Evolutionary conservation across 306 rosid species (phyloP).

Genomic region (Sechiopsis laciniata): DNA sequence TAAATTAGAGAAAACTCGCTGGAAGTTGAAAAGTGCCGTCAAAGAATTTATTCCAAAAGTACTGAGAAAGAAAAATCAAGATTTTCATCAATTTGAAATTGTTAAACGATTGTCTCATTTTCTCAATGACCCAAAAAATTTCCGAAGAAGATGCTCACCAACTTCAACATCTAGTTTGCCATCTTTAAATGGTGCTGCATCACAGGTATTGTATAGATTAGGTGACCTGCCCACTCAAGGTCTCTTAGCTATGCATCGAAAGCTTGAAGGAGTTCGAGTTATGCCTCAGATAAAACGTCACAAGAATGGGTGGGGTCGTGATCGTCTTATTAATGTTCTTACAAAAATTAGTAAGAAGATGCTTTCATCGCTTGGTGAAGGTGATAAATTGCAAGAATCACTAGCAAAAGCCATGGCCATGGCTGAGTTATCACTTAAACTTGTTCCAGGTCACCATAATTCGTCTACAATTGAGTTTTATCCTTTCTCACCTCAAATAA

Average conservation of each 20-base stretch:
- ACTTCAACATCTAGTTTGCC: conserved; percentile 28
- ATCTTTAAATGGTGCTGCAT: conserved; percentile 32
- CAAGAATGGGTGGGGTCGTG: conserved; percentile 42
- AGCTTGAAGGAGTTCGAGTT: conserved; percentile 42
- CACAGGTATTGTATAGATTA: conserved; percentile 39
- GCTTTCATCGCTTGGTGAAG: conserved; percentile 46
- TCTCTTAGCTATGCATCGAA: conserved; percentile 59
- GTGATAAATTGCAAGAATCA: conserved; percentile 48
- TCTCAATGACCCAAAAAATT: conserved; percentile 49
- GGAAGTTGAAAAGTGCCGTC: conserved; percentile 50
- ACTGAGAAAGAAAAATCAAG: conserved; percentile 27
- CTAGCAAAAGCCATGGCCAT: conserved; percentile 80
- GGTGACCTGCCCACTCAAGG: conserved; percentile 39
- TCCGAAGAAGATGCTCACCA: conserved; percentile 28
- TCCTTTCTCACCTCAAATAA: conserved; percentile 51
- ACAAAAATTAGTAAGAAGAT: conserved; percentile 31
- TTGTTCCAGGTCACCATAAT: conserved; percentile 41
- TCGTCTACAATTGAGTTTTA: conserved; percentile 38
- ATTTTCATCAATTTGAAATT: conserved; percentile 28
- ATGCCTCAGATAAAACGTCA: conserved; percentile 44
- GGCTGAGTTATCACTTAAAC: conserved; percentile 55
- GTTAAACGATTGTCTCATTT: conserved; percentile 37
- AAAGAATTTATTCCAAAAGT: conserved; percentile 38
- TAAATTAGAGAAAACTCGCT: conserved; percentile 51
- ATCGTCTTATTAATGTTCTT: conserved; percentile 36